phyloP scores from a whole-genome alignment of 1,284 basidiomycete species.

The Apiotrichum gracile region DNA sequence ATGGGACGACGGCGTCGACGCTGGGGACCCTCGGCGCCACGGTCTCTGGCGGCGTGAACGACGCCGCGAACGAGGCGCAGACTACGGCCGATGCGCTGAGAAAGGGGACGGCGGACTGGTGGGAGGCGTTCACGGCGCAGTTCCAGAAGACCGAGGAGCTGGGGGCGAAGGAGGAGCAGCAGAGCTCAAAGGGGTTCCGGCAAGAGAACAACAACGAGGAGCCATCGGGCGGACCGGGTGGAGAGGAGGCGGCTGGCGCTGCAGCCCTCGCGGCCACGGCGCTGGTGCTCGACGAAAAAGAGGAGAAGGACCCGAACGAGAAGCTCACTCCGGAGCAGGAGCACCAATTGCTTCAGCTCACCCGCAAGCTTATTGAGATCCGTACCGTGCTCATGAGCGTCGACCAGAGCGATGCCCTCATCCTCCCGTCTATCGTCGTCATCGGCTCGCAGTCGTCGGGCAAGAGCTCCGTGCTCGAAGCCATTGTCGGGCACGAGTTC shows the following conservation, averaged over 20 bases:
- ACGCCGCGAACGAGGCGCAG: conserved; percentile 20
- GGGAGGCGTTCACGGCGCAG: conserved; percentile 35
- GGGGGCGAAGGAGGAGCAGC: neutral
- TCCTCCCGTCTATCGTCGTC: conserved; percentile 93
- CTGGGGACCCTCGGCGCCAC: conserved; percentile 13
- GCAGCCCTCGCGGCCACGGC: conserved; percentile 13
- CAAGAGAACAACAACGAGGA: conserved; percentile 19
- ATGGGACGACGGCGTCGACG: conserved; percentile 20
- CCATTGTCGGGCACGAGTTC: conserved; percentile 97
- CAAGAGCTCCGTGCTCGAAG: conserved; percentile 94
- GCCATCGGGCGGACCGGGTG: conserved; percentile 24
- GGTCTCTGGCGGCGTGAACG: conserved; percentile 11
- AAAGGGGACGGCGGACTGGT: conserved; percentile 35
- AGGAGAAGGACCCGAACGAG: conserved; percentile 2
- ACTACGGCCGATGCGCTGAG: conserved; percentile 27
- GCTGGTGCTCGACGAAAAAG: conserved; percentile 6
- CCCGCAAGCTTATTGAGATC: conserved; percentile 93
- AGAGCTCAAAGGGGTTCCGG: neutral
- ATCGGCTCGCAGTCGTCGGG: conserved; percentile 97
- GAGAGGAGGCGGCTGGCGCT: conserved; percentile 17
- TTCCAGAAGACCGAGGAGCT: conserved; percentile 7
- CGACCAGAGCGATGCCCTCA: conserved; percentile 89
- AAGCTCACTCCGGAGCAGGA: conserved; percentile 19
- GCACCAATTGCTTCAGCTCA: conserved; percentile 72
- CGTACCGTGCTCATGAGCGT: conserved; percentile 87